A percentile compares a stretch with the other conserved stretches of the same genome.
phyloP scores from a whole-genome alignment of 805 yeast genomes.

The Wickerhamomyces mucosus region DNA sequence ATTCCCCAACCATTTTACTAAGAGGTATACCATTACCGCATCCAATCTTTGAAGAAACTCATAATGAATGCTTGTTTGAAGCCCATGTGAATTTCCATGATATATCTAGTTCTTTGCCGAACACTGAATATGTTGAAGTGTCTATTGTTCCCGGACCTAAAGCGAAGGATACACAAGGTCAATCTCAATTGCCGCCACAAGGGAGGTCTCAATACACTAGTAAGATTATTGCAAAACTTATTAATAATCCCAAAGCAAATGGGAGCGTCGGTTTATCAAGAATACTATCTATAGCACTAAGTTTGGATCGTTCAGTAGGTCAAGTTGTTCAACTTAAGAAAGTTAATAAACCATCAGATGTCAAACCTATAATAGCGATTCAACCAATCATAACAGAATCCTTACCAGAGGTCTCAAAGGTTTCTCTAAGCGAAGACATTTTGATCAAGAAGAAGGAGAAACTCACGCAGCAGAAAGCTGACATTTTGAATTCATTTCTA shows the following conservation, averaged over 20 bases:
- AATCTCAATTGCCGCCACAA: no score
- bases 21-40: constrained; percentile 55
- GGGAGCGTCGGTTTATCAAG: constrained; percentile 42
- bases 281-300: constrained; percentile 46
- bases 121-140: constrained; percentile 37
- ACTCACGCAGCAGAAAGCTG: constrained; percentile 11
- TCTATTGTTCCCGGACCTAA: constrained; percentile 46
- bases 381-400: constrained; percentile 43
- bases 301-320: constrained; percentile 41
- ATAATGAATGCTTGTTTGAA: constrained; percentile 24
- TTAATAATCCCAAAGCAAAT: constrained; percentile 27
- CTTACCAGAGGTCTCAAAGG: constrained; percentile 22
- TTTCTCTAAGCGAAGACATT: constrained; percentile 10
- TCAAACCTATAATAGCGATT: constrained; percentile 34
- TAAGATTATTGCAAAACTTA: constrained; percentile 40
- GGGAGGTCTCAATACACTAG: no score
- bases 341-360: constrained; percentile 24
- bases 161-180: no score
- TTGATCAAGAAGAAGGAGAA: constrained; percentile 15
- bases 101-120: constrained; percentile 23
- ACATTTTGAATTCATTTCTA: no score
- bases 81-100: constrained; percentile 38
- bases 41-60: constrained; percentile 20
- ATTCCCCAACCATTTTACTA: constrained; percentile 30
- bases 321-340: constrained; percentile 40